Evolutionary conservation across 192 early-diverging fungal species (phyloP), one percentile per base, ranked within the genome.

Genomic region (Coemansia sp.): DNA sequence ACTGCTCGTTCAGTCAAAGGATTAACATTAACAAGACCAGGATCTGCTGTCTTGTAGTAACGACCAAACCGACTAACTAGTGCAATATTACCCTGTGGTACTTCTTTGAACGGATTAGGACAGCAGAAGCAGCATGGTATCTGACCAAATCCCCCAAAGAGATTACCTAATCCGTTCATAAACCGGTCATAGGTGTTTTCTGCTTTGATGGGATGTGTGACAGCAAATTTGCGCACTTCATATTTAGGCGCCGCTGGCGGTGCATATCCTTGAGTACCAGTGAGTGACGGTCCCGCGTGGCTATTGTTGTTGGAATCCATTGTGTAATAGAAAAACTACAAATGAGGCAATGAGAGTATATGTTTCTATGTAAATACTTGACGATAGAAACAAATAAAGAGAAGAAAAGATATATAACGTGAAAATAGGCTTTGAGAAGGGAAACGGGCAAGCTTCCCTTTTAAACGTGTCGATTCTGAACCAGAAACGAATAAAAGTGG

Each of bases 31-130:
- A 85, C 71, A 0, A 87, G 58, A 0, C 86, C 86, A 1, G 86
- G 84, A 52, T 87, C 86, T 0, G 78, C 85, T 19, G 81, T 78
- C 60, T 82, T 84, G 70, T 84, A 84, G 59, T 78, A 84, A n/a
- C 71, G 62, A 0, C 83, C 83, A 51, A 77, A 84, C 19, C 76
- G 76, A 23, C 73, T 71, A 1, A 84, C 69, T 1, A 84, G 57
- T 0, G 71, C 83, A 54, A 84, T 68, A 31, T 56, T 56, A 0
- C 83, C 83, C 52, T 84, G 83, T 0, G 65, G 58, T 2, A 84
- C 71, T 7, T 67, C 38, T 22, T 66, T 78, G 62, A 61, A 84
- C 4, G 83, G 83, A 52, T 84, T 84, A 16, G 76, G 69, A 55
- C 64, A 84, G 60, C 78, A 81, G 68, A 64, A 73, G 55, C 73